Evolutionary conservation across 768 basidiomycete species (phyloP), one percentile per base, ranked within the genome.

Genomic region (Clitopilus passeckerianus): DNA sequence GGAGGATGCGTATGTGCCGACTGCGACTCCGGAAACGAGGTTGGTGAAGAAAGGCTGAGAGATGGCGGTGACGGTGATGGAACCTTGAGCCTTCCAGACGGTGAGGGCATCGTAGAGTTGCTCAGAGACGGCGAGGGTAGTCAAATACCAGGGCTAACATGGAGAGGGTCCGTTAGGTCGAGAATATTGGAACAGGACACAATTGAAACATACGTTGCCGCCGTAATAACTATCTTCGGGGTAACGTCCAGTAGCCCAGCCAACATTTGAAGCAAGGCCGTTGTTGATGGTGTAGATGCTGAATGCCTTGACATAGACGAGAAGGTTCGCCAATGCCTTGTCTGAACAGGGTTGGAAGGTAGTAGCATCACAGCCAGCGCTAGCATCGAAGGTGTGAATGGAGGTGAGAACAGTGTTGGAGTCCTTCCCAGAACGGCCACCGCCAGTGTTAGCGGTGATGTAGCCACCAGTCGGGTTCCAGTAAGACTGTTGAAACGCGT

Each of bases 311-410:
- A 86, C 80, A 64, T 88, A 88, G 33, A 77, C 79, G 63, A 85
- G 80, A 20, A 89, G 76, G 66, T 81, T 90, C 1, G 89, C 79
- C 14, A 92, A 75, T 0, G 90, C 89, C 59, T 77, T 79, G 74
- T 91, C 89, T 0, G 90, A 90, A 65, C 90, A 91, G 3, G 90
- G 90, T 67, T 90, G 89, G 79, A 90, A 90, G 3, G 87, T 92
- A 9, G 68, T 71, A 0, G 80, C 76, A 68, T 92, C 90, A 66
- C 90, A 92, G 22, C 86, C 88, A 2, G 89, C 90, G 20, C 74
- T 68, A 20, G 82, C 70, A 64, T 93, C 90, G 69, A 90, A 92
- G 7, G 85, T 87, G 67, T 91, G 89, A 61, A 90, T 87, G 33
- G 85, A 89, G 12, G 88, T 79, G 16, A 94, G 77, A 30, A 87